Base-by-base conservation (phyloP, 2,329 filamentous ascomycete species). In the Xylariaceae sp. region DNA sequence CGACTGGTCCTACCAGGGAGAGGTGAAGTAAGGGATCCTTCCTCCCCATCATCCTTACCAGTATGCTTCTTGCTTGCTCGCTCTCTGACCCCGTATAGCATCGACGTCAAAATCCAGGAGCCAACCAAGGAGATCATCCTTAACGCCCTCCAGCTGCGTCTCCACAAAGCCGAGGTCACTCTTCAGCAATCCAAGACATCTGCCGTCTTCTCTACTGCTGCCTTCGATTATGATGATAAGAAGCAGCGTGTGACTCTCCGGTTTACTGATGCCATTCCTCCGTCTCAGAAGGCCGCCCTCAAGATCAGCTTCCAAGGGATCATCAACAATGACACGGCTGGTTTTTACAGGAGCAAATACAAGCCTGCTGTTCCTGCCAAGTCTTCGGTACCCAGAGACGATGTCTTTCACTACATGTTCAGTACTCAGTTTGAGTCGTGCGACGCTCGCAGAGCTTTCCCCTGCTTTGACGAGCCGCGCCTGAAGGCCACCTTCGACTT, bases 351-450 rank as follows among this genome's bases (percentile, higher is more conserved):
- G 45, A 89, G 85, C 53, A 88, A 92, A 65, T 98, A 98, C 64
- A 94, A 87, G 68, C 86, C 89, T 13, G 64, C 74, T 34, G 77
- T 73, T 24, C 67, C 82, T 21, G 75, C 88, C 5, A 74, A 83
- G 30, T 66, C 79, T 26, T 88, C 85, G 10, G 88, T 94, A 2
- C 84, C 88, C 18, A 82, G 72, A 53, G 87, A 80, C 44, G 69
- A 70, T 29, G 70, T 78, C 50, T 75, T 70, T 55, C 74, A 77
- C 58, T 74, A 75, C 55, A 89, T 90, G 84, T 69, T 94, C 60
- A 94, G 86, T 67, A 98, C 92, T 31, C 92, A 98, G 58, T 98
- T 98, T 55, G 92, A 98, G 68, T 83, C 89, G 29, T 94, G 88
- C 53, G 92, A 98, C 63, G 92, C 92, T 41, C 82, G 92, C 45